Percentiles rank a stretch among this genome's conserved stretches.
phyloP scores from a whole-genome alignment of 106 monocot species.

The Xerophyta viscosa region DNA sequence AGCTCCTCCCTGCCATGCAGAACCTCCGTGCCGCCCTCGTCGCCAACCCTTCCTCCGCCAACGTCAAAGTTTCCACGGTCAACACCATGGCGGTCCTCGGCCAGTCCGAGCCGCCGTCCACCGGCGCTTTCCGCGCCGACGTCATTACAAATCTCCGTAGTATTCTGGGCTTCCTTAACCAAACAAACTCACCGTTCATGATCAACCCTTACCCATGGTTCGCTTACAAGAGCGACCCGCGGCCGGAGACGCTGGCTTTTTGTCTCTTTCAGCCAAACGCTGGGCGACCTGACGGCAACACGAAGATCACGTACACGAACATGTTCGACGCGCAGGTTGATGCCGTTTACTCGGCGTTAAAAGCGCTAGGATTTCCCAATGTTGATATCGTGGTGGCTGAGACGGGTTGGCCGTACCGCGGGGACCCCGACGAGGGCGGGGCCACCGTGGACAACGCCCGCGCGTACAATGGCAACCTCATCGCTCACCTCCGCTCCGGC shows the following conservation, averaged over 20 bases:
- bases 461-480: slow-evolving; percentile 38
- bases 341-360: slow-evolving; percentile 48
- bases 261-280: slow-evolving; percentile 61
- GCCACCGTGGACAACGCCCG: slow-evolving; percentile 57
- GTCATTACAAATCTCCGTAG: slow-evolving; percentile 16
- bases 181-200: slow-evolving; percentile 59
- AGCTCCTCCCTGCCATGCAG: slow-evolving; percentile 84
- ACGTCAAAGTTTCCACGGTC: slow-evolving; percentile 57
- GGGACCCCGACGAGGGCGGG: slow-evolving; percentile 43
- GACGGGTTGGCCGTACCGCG: slow-evolving; percentile 74
- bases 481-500: slow-evolving; percentile 47
- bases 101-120: slow-evolving; percentile 53
- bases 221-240: slow-evolving; percentile 54
- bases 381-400: slow-evolving; percentile 59
- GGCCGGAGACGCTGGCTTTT: slow-evolving; percentile 69
- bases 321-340: slow-evolving; percentile 85
- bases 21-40: slow-evolving; percentile 54
- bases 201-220: slow-evolving; percentile 82
- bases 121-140: slow-evolving; percentile 48
- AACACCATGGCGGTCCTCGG: slow-evolving; percentile 56
- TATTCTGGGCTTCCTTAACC: slow-evolving; percentile 33
- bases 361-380: slow-evolving; percentile 26
- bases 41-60: slow-evolving; percentile 14
- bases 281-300: slow-evolving; percentile 42
- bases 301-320: slow-evolving; percentile 53